Evolutionary conservation across 805 yeast species (phyloP).

Genomic region (Kodamaea nitidulidarum): DNA sequence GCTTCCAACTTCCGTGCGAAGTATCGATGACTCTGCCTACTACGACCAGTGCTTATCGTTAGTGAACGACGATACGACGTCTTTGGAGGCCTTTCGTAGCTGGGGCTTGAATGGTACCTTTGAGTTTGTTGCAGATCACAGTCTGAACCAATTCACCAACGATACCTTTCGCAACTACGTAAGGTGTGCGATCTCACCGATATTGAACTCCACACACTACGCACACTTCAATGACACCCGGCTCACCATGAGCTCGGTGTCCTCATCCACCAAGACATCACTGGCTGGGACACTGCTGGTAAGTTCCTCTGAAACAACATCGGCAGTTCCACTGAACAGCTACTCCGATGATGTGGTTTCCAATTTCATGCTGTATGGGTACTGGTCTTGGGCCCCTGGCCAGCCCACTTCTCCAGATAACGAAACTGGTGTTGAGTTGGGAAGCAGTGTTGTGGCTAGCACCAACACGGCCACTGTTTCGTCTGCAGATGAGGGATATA

Average conservation of each 20-base stretch:
- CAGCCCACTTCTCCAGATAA: conserved; percentile 51
- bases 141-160: conserved; percentile 33
- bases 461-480: background rate
- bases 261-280: no score
- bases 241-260: background rate
- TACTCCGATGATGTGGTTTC: conserved; percentile 15
- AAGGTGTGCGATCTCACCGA: conserved; percentile 63
- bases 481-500: background rate
- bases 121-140: conserved; percentile 33
- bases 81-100: background rate
- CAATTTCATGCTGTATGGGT: conserved; percentile 23
- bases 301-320: no score
- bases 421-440: background rate
- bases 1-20: background rate
- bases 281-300: no score
- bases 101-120: conserved; percentile 2
- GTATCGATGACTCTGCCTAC: background rate
- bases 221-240: background rate
- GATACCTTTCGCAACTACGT: conserved; percentile 36
- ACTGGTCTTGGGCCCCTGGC: conserved; percentile 74
- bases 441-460: conserved; percentile 1
- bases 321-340: background rate
- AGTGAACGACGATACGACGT: background rate
- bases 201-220: conserved; percentile 39
- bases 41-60: conserved; percentile 1